phyloP scores from a whole-genome alignment of 495 filamentous ascomycete species.

The Lophiotrema nucula region DNA sequence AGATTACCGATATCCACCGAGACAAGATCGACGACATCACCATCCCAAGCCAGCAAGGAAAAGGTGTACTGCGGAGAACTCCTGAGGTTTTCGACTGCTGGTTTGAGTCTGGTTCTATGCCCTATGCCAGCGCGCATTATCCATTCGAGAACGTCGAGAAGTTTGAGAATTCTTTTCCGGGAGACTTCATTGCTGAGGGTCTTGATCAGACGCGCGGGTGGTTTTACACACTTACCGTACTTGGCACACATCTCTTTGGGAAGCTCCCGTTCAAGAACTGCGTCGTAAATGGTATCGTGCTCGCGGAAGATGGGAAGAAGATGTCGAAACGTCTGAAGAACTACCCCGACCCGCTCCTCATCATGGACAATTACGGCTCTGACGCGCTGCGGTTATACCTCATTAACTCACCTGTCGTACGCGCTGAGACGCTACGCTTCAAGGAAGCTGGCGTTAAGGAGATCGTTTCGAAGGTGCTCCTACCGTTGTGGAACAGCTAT shows the following conservation, averaged over 20 bases:
- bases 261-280: slow-evolving; percentile 92
- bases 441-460: slow-evolving; percentile 94
- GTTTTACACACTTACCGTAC: slow-evolving; percentile 92
- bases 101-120: slow-evolving; percentile 95
- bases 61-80: slow-evolving; percentile 75
- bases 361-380: slow-evolving; percentile 88
- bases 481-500: slow-evolving; percentile 97
- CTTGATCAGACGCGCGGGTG: slow-evolving; percentile 93
- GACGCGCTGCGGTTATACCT: slow-evolving; percentile 93
- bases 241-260: slow-evolving; percentile 89
- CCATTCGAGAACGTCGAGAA: slow-evolving; percentile 88
- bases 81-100: slow-evolving; percentile 98
- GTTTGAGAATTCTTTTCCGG: slow-evolving; percentile 82
- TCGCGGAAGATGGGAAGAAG: slow-evolving; percentile 96
- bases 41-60: slow-evolving; percentile 88
- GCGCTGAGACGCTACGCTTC: slow-evolving; percentile 87
- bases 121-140: slow-evolving; percentile 89
- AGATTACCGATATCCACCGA: slow-evolving; percentile 86
- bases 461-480: slow-evolving; percentile 87
- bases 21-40: slow-evolving; percentile 96
- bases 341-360: slow-evolving; percentile 82
- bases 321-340: slow-evolving; percentile 99
- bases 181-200: slow-evolving; percentile 96
- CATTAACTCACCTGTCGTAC: slow-evolving; percentile 96
- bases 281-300: slow-evolving; percentile 93